Conservation (phyloP, 1,139 yeast genomes). For the Scheffersomyces segobiensis region DNA sequence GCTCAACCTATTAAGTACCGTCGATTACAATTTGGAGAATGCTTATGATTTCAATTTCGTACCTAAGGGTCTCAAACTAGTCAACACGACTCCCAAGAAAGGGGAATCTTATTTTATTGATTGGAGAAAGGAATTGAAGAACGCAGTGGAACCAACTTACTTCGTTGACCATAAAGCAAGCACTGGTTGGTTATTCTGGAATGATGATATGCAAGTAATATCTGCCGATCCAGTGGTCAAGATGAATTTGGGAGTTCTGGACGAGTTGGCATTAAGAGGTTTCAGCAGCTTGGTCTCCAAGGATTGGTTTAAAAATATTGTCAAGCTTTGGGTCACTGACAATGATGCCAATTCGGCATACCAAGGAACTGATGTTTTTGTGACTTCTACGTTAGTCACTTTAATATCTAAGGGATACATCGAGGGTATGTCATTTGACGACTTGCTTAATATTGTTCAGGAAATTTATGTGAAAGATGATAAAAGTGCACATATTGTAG, state of each 20-base stretch:
- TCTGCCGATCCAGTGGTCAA: conserved; percentile 23
- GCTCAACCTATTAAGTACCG: conserved; percentile 52
- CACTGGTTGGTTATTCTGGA: conserved; percentile 85
- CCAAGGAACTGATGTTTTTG: conserved; percentile 60
- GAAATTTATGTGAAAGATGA: conserved; percentile 59
- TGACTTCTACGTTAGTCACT: conserved; percentile 47
- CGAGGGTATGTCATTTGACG: conserved; percentile 33
- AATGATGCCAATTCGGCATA: conserved; percentile 63
- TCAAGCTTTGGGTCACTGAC: conserved; percentile 60
- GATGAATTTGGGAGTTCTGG: conserved; percentile 37
- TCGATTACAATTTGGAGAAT: conserved; percentile 50
- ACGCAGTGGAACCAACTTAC: conserved; percentile 47
- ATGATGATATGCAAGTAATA: conserved; percentile 52
- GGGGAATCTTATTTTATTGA: conserved; percentile 36
- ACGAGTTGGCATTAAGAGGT: conserved; percentile 37
- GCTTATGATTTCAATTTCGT: conserved; percentile 44
- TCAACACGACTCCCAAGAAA: conserved; percentile 41
- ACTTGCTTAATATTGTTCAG: conserved; percentile 52
- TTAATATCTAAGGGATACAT: conserved; percentile 47
- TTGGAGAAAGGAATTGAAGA: conserved; percentile 58
- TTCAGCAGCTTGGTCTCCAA: conserved; percentile 51
- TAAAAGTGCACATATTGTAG: conserved; percentile 62
- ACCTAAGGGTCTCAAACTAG: conserved; percentile 35
- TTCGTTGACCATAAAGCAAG: conserved; percentile 58
- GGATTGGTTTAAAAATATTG: conserved; percentile 59